These are phyloP conservation scores for Cenchrus americanus DNA, from an alignment of 176 grass and related monocot genomes.

Conservation along the genomic window DNA sequence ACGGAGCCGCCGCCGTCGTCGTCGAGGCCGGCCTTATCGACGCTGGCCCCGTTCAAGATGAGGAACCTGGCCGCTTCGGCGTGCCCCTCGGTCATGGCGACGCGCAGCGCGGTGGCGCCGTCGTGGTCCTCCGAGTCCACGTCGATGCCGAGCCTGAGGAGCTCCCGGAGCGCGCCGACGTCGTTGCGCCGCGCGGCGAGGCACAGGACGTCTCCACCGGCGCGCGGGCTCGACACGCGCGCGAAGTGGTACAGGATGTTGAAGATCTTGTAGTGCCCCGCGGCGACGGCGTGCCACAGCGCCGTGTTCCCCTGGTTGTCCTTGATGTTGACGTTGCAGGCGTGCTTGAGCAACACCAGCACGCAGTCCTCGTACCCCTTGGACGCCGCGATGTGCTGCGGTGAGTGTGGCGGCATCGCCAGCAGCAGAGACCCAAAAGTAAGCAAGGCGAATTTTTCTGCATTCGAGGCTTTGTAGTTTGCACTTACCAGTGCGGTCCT, in stretches of 20 bases:
- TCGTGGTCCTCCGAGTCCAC: constrained; percentile 68
- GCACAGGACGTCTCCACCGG: constrained; percentile 71
- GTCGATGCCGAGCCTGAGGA: constrained; percentile 73
- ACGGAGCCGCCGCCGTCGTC: background rate
- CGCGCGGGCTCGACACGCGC: constrained; percentile 52
- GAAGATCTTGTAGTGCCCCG: constrained; percentile 84
- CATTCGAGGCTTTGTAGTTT: background rate
- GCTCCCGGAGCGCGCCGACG: constrained; percentile 67
- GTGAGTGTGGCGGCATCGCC: background rate
- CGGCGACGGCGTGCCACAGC: constrained; percentile 70
- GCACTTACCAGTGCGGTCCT: constrained; percentile 77
- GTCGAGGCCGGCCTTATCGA: constrained; percentile 48
- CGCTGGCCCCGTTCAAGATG: constrained; percentile 66
- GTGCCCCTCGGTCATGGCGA: constrained; percentile 61
- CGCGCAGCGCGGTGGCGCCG: constrained; percentile 64
- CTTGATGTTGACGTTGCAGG: constrained; percentile 74
- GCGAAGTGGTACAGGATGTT: constrained; percentile 74
- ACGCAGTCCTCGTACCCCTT: constrained; percentile 91
- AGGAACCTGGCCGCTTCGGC: constrained; percentile 64
- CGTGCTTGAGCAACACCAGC: constrained; percentile 75
- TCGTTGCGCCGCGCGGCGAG: constrained; percentile 64
- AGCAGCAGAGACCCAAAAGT: background rate
- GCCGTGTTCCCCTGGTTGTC: constrained; percentile 71
- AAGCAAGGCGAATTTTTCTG: background rate
- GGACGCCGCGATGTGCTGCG: constrained; percentile 86